phyloP scores from a whole-genome alignment of 2,329 filamentous ascomycete genomes.

The Alternaria postmessia region DNA sequence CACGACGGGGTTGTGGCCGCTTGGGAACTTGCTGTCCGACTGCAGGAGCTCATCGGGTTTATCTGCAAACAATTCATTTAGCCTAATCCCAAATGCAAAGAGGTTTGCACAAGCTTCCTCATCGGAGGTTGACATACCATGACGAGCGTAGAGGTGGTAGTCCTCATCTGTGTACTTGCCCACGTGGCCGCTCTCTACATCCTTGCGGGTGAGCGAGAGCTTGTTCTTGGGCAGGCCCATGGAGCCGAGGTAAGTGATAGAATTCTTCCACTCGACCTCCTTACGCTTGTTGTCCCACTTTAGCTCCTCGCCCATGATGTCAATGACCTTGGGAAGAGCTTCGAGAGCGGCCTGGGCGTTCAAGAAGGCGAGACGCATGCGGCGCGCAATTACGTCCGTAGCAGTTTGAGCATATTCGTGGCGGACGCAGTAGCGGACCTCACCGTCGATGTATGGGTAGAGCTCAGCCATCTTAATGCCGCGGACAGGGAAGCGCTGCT shows the following conservation, averaged over 20 bases:
- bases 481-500: slow-evolving; percentile 80
- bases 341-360: slow-evolving; percentile 92
- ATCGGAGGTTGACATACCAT: slow-evolving; percentile 52
- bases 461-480: slow-evolving; percentile 80
- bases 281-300: slow-evolving; percentile 77
- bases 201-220: slow-evolving; percentile 62
- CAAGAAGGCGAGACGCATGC: slow-evolving; percentile 86
- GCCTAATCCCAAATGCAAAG: slow-evolving; percentile 33
- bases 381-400: slow-evolving; percentile 83
- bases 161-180: slow-evolving; percentile 58
- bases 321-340: slow-evolving; percentile 83
- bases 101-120: slow-evolving; percentile 28
- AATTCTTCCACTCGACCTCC: slow-evolving; percentile 82
- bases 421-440: slow-evolving; percentile 85
- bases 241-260: slow-evolving; percentile 64
- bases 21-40: slow-evolving; percentile 57
- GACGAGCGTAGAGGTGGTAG: slow-evolving; percentile 58
- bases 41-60: slow-evolving; percentile 63
- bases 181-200: slow-evolving; percentile 64
- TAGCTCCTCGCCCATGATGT: slow-evolving; percentile 86
- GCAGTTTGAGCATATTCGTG: slow-evolving; percentile 94
- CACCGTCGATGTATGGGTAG: slow-evolving; percentile 92
- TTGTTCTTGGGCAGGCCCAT: slow-evolving; percentile 70
- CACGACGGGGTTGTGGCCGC: slow-evolving; percentile 57
- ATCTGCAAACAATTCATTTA: slow-evolving; percentile 51